A percentile compares a stretch with the other conserved stretches of the same genome.
Evolutionary conservation across 345 rosid genomes (phyloP).

Genomic region (Isatis tinctoria): DNA sequence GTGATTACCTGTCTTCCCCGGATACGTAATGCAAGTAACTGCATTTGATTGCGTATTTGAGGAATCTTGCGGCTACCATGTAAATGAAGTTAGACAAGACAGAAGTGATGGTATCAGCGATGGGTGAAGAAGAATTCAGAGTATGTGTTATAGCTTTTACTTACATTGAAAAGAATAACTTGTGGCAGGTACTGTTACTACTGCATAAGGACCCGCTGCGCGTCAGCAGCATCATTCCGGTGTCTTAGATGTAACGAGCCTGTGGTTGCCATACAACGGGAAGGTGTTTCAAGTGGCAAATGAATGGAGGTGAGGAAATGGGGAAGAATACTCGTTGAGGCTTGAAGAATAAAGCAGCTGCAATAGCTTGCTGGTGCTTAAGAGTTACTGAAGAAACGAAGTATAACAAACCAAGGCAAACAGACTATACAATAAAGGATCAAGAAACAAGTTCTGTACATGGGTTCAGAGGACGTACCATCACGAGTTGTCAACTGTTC

Average conservation of each 20-base stretch:
- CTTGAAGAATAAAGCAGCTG: conserved; percentile 3
- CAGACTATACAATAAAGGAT: conserved; percentile 7
- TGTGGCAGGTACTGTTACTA: conserved; percentile 87
- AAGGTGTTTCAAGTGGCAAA: conserved; percentile 35
- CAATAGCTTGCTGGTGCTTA: neutral
- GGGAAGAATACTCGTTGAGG: neutral
- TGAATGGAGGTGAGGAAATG: neutral
- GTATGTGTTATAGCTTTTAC: neutral
- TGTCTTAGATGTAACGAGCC: conserved; percentile 76
- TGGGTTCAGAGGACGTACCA: neutral
- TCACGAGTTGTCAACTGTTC: neutral
- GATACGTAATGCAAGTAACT: neutral
- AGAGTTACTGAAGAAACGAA: neutral
- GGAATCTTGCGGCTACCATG: neutral
- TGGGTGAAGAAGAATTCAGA: neutral
- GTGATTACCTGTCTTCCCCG: neutral
- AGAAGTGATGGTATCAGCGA: neutral
- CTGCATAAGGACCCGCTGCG: conserved; percentile 86
- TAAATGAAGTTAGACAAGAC: neutral
- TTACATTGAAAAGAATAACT: neutral
- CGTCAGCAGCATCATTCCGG: conserved; percentile 67
- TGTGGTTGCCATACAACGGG: conserved; percentile 83
- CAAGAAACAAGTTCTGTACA: conserved; percentile 7
- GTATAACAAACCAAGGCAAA: neutral
- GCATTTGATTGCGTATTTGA: neutral